Conservation (phyloP, 2,329 filamentous ascomycete species). For the Claviceps paspali region DNA sequence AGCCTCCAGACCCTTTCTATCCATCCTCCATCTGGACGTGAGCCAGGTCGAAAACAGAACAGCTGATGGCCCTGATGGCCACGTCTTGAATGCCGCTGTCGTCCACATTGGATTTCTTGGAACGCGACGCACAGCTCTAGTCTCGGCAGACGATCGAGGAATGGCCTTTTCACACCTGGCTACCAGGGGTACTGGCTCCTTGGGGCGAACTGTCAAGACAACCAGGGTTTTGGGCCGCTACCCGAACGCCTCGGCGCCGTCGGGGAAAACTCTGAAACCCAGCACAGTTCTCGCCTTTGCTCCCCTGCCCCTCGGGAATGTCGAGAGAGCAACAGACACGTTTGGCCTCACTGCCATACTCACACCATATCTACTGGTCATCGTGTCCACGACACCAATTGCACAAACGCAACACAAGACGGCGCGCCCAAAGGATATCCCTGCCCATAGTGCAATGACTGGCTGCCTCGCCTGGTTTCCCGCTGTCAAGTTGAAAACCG, state of each 20-base stretch:
- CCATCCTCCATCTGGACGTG: slow-evolving; percentile 64
- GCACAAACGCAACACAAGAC: slow-evolving; percentile 95
- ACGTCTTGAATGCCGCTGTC: slow-evolving; percentile 61
- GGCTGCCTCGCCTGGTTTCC: slow-evolving; percentile 96
- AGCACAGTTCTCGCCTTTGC: slow-evolving; percentile 91
- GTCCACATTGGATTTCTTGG: slow-evolving; percentile 91
- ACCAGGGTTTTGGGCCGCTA: slow-evolving; percentile 85
- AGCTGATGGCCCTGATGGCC: slow-evolving; percentile 74
- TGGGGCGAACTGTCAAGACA: slow-evolving; percentile 76
- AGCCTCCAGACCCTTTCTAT: slow-evolving; percentile 73
- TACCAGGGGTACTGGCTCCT: slow-evolving; percentile 72
- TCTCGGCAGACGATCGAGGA: slow-evolving; percentile 84
- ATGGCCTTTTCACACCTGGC: slow-evolving; percentile 99
- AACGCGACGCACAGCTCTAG: slow-evolving; percentile 81
- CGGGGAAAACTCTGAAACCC: slow-evolving; percentile 62
- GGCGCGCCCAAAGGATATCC: slow-evolving; percentile 77
- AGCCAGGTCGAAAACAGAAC: slow-evolving; percentile 47
- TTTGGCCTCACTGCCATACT: slow-evolving; percentile 90
- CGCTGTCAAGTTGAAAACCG: slow-evolving; percentile 75
- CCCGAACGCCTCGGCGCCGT: slow-evolving; percentile 49
- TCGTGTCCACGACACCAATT: slow-evolving; percentile 91
- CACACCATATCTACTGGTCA: slow-evolving; percentile 87
- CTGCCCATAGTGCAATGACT: slow-evolving; percentile 79
- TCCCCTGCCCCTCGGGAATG: slow-evolving; percentile 81
- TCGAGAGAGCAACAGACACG: slow-evolving; percentile 72